Conservation (phyloP, 768 basidiomycete genomes). For the Phaeotremella fagi region DNA sequence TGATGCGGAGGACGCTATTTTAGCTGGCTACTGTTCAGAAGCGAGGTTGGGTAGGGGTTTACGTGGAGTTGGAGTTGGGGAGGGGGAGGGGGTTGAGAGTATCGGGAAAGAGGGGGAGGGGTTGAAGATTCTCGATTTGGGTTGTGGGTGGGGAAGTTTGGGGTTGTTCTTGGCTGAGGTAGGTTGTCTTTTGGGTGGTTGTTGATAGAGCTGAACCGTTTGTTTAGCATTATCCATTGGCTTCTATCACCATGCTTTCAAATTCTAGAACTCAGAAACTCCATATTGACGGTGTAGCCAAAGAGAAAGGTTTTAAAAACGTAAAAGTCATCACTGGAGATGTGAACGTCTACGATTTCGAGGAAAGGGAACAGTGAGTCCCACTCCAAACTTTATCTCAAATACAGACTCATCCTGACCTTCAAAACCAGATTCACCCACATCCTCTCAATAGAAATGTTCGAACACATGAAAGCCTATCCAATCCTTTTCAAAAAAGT, state of each 20-base stretch:
- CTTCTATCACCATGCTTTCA: conserved; percentile 61
- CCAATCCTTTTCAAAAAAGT: conserved; percentile 59
- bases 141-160: conserved; percentile 73
- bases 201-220: neutral
- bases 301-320: conserved; percentile 56
- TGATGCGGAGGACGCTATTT: conserved; percentile 63
- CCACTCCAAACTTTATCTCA: neutral
- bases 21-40: conserved; percentile 64
- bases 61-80: conserved; percentile 16
- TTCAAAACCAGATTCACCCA: conserved; percentile 58
- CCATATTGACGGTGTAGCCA: conserved; percentile 58
- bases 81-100: conserved; percentile 4
- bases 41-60: conserved; percentile 53
- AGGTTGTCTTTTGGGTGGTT: conserved; percentile 8
- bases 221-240: conserved; percentile 62
- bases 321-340: conserved; percentile 66
- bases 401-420: neutral
- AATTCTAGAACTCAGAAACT: conserved; percentile 65
- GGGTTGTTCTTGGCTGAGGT: conserved; percentile 64
- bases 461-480: conserved; percentile 75
- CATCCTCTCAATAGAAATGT: conserved; percentile 67
- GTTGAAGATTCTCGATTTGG: conserved; percentile 62
- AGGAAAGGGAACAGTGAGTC: conserved; percentile 52
- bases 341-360: conserved; percentile 62
- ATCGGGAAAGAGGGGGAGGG: conserved; percentile 53